Percentiles rank a stretch among this genome's conserved stretches.
These are phyloP conservation scores for Nepenthes alata DNA, from an alignment of 179 eudicot genomes.

Conservation along the genomic window DNA sequence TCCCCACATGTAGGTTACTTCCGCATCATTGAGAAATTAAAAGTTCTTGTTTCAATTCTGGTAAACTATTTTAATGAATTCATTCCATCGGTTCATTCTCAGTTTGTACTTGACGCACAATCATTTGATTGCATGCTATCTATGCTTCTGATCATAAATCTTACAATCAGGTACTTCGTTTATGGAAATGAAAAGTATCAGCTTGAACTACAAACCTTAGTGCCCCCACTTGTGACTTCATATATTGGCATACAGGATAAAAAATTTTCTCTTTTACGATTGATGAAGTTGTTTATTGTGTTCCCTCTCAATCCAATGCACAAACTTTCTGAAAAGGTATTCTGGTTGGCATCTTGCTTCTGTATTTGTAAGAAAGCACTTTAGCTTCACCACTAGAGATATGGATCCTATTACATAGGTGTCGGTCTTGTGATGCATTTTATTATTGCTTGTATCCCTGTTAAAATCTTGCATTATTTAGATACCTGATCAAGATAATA, in stretches of 20 bases:
- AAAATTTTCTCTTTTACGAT: constrained; percentile 19
- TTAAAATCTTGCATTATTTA: background rate
- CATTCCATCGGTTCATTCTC: constrained; percentile 32
- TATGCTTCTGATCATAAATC: constrained; percentile 64
- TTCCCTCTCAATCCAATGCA: constrained; percentile 52
- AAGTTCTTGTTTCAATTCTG: constrained; percentile 56
- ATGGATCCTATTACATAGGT: background rate
- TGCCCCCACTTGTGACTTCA: constrained; percentile 11
- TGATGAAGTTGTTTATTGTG: constrained; percentile 62
- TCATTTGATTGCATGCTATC: constrained; percentile 70
- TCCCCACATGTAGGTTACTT: constrained; percentile 34
- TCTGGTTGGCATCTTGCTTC: background rate
- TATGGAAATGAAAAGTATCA: constrained; percentile 20
- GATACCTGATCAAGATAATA: too few species aligned
- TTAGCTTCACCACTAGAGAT: background rate
- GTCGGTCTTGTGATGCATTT: background rate
- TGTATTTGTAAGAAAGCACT: background rate
- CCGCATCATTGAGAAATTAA: constrained; percentile 34
- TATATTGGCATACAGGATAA: constrained; percentile 17
- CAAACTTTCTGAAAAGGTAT: constrained; percentile 60
- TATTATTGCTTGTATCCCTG: background rate
- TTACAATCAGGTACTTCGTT: constrained; percentile 45
- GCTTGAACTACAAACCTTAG: constrained; percentile 17
- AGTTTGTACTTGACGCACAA: constrained; percentile 47
- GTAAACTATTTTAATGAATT: constrained; percentile 62